phyloP scores from a whole-genome alignment of 345 rosid genomes.

The Citrus inodora region DNA sequence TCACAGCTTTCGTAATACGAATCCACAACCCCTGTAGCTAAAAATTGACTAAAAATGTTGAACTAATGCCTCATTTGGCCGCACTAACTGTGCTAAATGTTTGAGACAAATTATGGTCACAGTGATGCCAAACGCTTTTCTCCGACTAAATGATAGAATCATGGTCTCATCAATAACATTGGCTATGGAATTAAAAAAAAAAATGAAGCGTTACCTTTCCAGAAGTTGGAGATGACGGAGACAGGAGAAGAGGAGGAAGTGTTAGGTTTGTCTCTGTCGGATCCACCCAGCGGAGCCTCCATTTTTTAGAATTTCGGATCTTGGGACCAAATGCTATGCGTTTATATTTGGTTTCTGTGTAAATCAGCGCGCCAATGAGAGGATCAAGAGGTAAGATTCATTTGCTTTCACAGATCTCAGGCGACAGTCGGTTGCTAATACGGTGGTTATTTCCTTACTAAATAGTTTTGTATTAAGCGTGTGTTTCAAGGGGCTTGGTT shows the following conservation, averaged over 20 bases:
- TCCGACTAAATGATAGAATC: neutral
- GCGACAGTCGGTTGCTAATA: neutral
- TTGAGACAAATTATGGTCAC: neutral
- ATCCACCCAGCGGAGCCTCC: constrained; percentile 73
- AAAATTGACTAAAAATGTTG: neutral
- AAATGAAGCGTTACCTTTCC: constrained; percentile 61
- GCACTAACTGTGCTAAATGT: too few relatives aligned
- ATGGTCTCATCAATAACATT: neutral
- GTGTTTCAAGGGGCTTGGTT: neutral
- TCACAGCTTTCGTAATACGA: neutral
- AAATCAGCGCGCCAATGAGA: neutral
- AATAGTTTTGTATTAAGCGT: neutral
- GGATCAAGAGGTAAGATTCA: neutral
- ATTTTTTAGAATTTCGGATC: constrained; percentile 35
- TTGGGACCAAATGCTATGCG: constrained; percentile 5
- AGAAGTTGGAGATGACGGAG: constrained; percentile 74
- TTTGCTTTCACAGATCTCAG: neutral
- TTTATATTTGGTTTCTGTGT: constrained; percentile 1
- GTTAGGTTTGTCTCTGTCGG: constrained; percentile 64
- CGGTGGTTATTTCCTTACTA: neutral
- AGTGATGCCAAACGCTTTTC: neutral
- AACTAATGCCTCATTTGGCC: neutral
- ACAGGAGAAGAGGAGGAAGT: constrained; percentile 67
- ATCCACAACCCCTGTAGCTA: neutral
- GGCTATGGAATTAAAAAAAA: neutral